Conservation (phyloP, 1,284 basidiomycete genomes). For the Flammula alnicola region DNA sequence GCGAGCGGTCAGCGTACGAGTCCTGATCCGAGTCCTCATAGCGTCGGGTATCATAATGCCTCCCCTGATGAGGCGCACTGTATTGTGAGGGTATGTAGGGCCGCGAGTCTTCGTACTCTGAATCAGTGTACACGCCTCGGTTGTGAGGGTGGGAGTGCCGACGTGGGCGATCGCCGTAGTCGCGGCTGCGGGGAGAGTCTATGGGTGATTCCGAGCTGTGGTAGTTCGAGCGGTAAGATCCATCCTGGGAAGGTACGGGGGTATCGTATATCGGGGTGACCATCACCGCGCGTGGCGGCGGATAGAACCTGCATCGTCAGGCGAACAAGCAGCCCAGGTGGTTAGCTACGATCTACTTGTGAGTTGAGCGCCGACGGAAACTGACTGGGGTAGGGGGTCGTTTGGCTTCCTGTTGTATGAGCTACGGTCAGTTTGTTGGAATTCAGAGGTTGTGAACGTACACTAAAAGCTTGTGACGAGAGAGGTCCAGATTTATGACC, state of each 20-base stretch:
- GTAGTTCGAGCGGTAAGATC: not conserved
- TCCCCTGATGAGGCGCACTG: not conserved
- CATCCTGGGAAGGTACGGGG: constrained; percentile 7
- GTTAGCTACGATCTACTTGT: not conserved
- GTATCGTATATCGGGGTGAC: constrained; percentile 31
- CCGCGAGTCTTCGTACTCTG: constrained; percentile 2
- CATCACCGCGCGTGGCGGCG: constrained; percentile 29
- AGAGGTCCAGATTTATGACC: constrained; percentile 23
- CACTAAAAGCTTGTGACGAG: constrained; percentile 25
- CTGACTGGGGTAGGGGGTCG: constrained; percentile 28
- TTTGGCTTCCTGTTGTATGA: constrained; percentile 25
- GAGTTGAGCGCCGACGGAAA: constrained; percentile 1
- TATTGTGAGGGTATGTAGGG: not conserved
- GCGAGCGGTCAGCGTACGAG: not conserved
- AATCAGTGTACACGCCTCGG: constrained; percentile 8
- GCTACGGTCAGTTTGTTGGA: not conserved
- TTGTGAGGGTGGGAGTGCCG: not conserved
- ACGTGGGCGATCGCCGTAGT: not conserved
- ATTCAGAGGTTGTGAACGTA: constrained; percentile 1
- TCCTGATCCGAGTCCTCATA: not conserved
- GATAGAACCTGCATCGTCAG: constrained; percentile 26
- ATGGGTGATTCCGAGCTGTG: not conserved
- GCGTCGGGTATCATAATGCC: not conserved
- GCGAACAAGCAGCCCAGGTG: constrained; percentile 1
- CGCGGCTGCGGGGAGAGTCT: not conserved